Percentiles rank a stretch among this genome's conserved stretches.
Evolutionary conservation across 2,329 filamentous ascomycete species (phyloP).

Genomic region (Aspergillus fumigatiaffinis): DNA sequence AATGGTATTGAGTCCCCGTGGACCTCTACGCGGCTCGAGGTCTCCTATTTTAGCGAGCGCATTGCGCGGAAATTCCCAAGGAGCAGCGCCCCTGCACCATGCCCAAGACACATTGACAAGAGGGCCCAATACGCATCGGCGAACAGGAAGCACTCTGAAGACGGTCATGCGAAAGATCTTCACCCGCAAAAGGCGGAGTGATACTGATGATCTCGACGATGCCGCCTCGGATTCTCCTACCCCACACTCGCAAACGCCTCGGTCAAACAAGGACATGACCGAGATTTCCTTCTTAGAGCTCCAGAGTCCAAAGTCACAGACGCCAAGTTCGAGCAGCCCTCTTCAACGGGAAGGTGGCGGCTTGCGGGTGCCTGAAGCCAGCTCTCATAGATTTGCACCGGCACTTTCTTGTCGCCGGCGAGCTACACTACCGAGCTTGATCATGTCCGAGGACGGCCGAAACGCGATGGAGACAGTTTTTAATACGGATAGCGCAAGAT

Average conservation of each 20-base stretch:
- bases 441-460: slow-evolving; percentile 40
- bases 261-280: slow-evolving; percentile 4
- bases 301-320: slow-evolving; percentile 24
- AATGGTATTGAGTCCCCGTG: not conserved
- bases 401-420: slow-evolving; percentile 31
- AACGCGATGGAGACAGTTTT: slow-evolving; percentile 24
- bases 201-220: slow-evolving; percentile 28
- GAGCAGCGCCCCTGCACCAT: slow-evolving; percentile 14
- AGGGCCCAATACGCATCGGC: slow-evolving; percentile 29
- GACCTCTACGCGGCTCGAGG: not conserved
- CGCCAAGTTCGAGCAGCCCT: slow-evolving; percentile 20
- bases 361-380: slow-evolving; percentile 16
- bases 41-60: not conserved
- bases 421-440: slow-evolving; percentile 43
- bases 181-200: slow-evolving; percentile 35
- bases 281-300: slow-evolving; percentile 20
- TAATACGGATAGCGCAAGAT: slow-evolving; percentile 13
- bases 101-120: slow-evolving; percentile 23
- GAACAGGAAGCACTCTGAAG: slow-evolving; percentile 40
- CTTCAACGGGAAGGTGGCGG: slow-evolving; percentile 19
- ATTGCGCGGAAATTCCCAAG: slow-evolving; percentile 10
- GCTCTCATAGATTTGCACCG: slow-evolving; percentile 18
- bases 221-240: slow-evolving; percentile 13
- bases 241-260: slow-evolving; percentile 9
- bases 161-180: slow-evolving; percentile 45